A percentile compares a stretch with the other conserved stretches of the same genome.
Conservation (phyloP, 352 stramenopile genomes). For the Phytophthora chlamydospora region DNA sequence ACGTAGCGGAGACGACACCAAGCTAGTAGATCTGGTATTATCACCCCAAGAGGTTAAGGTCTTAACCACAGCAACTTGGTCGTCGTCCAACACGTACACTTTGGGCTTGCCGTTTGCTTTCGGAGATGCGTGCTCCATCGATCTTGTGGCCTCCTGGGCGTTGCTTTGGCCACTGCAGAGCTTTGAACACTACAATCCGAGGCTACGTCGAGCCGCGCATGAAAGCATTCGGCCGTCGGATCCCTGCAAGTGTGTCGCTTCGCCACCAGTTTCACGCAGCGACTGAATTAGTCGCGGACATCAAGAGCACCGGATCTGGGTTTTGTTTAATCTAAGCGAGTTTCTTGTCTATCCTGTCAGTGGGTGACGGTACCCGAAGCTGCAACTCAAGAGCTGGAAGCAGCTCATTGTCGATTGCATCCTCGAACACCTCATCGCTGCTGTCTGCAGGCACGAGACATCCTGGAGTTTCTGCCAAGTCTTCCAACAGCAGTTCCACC, state of each 20-base stretch:
- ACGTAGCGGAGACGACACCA: conserved; percentile 17
- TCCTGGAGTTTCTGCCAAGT: too few relatives aligned
- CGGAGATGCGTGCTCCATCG: conserved; percentile 22
- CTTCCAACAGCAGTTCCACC: conserved; percentile 2
- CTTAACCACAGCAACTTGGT: neutral
- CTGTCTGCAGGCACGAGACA: conserved; percentile 2
- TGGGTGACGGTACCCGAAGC: neutral
- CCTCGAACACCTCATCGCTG: conserved; percentile 27
- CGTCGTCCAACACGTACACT: conserved; percentile 8
- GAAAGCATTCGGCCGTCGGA: conserved; percentile 18
- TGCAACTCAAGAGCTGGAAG: too few relatives aligned
- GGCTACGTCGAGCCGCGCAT: conserved; percentile 6
- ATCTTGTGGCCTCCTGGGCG: neutral
- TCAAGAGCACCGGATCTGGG: too few relatives aligned
- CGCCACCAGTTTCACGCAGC: conserved; percentile 16
- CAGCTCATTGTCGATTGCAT: conserved; percentile 20
- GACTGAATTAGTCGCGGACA: conserved; percentile 27
- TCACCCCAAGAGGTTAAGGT: neutral
- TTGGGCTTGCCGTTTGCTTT: conserved; percentile 26
- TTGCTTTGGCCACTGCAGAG: neutral
- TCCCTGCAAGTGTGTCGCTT: conserved; percentile 20
- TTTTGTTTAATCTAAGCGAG: neutral
- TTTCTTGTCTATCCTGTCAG: neutral
- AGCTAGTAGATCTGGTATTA: neutral
- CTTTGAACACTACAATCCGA: conserved; percentile 6